A percentile compares a stretch with the other conserved stretches of the same genome.
Conservation (phyloP, 1,139 yeast genomes). For the Eremothecium gossypii region DNA sequence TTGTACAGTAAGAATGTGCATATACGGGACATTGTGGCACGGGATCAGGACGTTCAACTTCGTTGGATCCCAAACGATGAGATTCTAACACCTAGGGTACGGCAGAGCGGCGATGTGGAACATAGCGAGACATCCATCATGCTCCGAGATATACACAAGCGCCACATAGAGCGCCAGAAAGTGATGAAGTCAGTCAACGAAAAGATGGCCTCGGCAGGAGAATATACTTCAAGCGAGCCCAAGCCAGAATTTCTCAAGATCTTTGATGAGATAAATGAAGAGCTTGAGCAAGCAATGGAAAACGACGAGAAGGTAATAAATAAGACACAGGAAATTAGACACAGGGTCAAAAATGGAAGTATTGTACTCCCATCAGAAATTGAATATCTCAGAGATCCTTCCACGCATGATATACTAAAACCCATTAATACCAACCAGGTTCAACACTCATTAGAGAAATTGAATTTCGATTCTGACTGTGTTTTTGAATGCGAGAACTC, state of each 20-base stretch:
- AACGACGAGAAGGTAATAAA: conserved; percentile 1
- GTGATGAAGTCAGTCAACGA: conserved; percentile 7
- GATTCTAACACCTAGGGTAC: neutral
- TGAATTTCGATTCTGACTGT: neutral
- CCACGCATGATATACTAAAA: conserved; percentile 1
- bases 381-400: conserved; percentile 1
- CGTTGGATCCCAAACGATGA: conserved; percentile 1
- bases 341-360: neutral
- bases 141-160: conserved; percentile 5
- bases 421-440: conserved; percentile 3
- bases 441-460: neutral
- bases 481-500: neutral
- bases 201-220: conserved; percentile 10
- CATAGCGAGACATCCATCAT: conserved; percentile 7
- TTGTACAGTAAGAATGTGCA: conserved; percentile 2
- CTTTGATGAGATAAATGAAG: conserved; percentile 3
- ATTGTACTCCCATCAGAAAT: neutral
- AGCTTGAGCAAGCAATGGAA: neutral
- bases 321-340: conserved; percentile 1
- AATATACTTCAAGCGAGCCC: neutral
- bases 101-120: neutral
- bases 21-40: conserved; percentile 1
- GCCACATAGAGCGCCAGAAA: conserved; percentile 7
- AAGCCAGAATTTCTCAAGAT: conserved; percentile 3
- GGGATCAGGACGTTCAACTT: conserved; percentile 3